Base-by-base conservation (phyloP, 169 alveolate genomes). In the Cryptosporidium ubiquitum region DNA sequence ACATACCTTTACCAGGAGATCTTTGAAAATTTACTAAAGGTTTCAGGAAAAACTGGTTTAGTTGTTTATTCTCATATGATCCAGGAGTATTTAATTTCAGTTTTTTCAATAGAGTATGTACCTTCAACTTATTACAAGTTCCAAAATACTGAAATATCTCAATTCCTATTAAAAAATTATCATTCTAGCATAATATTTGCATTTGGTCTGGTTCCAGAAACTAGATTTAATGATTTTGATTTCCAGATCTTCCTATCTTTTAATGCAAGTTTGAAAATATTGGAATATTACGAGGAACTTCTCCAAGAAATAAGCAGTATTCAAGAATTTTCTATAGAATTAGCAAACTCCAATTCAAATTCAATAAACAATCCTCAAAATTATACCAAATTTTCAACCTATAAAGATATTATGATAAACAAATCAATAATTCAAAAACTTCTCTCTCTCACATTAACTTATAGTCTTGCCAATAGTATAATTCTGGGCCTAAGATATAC, bases 21-120 rank as follows among this genome's bases (percentile, higher is more conserved):
- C 6, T n/a, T 64, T 26, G 68, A 37, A 12, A 79, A 79, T 60
- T 16, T 64, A 20, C 40, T 79, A 26, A 69, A 47, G n/a, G 29
- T 33, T 58, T 60, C 89, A 10, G 68, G 79, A 26, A 79, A 40
- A 29, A 79, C 89, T 7, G 89, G 89, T 16, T 26, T 79, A 29
- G 75, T 33, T 39, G 47, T 79, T 29, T 79, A 61, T 40, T 79
- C 89, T 10, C 68, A 42, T 9, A 29, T 79, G 66, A 58, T 79
- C 33, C 75, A 58, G 49, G 64, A 79, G 16, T 79, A 61, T 40
- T 23, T 79, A 16, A 29, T 26, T 5, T 40, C 55, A 20, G 18
- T 79, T 3, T 79, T 61, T n/a, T 64, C 73, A 26, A 20, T 40
- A 23, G 75, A 79, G 29, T 64, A 47, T 44, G 52, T 40, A 0